phyloP scores from a whole-genome alignment of 2,329 filamentous ascomycete species.

The Nemania sp. region DNA sequence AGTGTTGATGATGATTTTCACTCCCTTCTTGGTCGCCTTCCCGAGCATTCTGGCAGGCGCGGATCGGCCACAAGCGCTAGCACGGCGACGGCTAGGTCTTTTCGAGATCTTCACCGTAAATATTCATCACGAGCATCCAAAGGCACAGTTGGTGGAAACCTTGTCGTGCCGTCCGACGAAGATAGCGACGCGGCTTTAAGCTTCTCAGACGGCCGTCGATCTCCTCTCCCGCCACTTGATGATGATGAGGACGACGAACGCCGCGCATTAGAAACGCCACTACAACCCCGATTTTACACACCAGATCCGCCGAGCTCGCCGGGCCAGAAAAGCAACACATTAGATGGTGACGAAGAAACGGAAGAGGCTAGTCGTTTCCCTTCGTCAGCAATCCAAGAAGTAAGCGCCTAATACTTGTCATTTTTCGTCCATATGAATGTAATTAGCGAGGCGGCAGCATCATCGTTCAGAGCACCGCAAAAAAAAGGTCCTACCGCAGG shows the following conservation, averaged over 20 bases:
- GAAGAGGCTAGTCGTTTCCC: conserved; percentile 43
- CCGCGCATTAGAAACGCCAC: conserved; percentile 31
- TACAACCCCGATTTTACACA: conserved; percentile 56
- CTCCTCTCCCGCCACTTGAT: conserved; percentile 64
- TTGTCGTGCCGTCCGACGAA: conserved; percentile 65
- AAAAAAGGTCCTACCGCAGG: conserved; percentile 30
- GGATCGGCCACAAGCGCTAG: conserved; percentile 74
- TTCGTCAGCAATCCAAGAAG: conserved; percentile 52
- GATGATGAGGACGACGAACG: conserved; percentile 49
- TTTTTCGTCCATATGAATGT: conserved; percentile 21
- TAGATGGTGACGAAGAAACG: conserved; percentile 42
- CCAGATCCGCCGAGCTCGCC: conserved; percentile 56
- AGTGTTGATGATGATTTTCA: conserved; percentile 64
- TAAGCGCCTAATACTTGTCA: conserved; percentile 47
- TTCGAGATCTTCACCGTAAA: conserved; percentile 71
- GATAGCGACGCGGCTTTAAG: conserved; percentile 71
- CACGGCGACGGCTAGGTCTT: conserved; percentile 75
- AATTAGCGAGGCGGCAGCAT: conserved; percentile 25
- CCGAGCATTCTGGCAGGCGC: conserved; percentile 63
- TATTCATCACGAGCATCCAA: conserved; percentile 66
- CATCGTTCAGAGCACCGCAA: conserved; percentile 23
- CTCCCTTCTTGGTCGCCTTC: conserved; percentile 60
- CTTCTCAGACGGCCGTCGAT: conserved; percentile 69
- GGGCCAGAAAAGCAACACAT: conserved; percentile 34
- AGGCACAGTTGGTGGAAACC: conserved; percentile 55